Base-by-base conservation (phyloP, 257 asterid species). In the Solanum appendiculatum region DNA sequence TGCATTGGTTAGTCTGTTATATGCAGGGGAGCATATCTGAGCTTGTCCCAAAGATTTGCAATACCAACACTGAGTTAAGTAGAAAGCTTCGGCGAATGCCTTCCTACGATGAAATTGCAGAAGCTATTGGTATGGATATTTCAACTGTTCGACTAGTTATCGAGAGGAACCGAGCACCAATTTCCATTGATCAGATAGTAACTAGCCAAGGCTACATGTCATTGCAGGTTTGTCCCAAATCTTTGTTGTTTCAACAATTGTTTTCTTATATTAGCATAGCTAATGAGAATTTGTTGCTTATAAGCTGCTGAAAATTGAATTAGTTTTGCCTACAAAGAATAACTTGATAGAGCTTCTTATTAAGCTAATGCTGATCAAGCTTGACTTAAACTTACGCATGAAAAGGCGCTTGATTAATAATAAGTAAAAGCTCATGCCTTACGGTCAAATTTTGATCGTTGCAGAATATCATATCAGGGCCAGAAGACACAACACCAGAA, bases 1-100 rank as follows among this genome's bases (percentile, higher is more conserved):
- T 90, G 89, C 70, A 86, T 46, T 86, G 89, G 90, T 88, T 90
- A 90, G 95, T 86, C 64, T 90, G 88, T 87, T 25, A 75, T 88
- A 87, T 91, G 74, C 93, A 93, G 98, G 95, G 93, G 46, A 93
- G 93, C 90, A 89, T 93, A 86, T 87, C 78, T 66, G 94, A 90
- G 88, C 88, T 90, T 88, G 87, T 93, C 46, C 96, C 96, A 9
- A 93, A 86, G 86, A 93, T 94, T 42, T 92, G 93, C 42, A 92
- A 94, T 83, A 92, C 96, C 14, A 93, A 54, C 89, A 83, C 89
- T 87, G 90, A 27, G 75, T 86, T 94, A 54, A 91, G 91, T 88
- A 86, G 88, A 82, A 91, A 74, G 86, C 91, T 94, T 20, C 83
- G 84, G 33, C 91, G 93, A 86, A 37, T 75, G 80, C 98, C 98